Base-by-base conservation (phyloP, 1,284 basidiomycete genomes). In the Sphaerobolus stellatus region DNA sequence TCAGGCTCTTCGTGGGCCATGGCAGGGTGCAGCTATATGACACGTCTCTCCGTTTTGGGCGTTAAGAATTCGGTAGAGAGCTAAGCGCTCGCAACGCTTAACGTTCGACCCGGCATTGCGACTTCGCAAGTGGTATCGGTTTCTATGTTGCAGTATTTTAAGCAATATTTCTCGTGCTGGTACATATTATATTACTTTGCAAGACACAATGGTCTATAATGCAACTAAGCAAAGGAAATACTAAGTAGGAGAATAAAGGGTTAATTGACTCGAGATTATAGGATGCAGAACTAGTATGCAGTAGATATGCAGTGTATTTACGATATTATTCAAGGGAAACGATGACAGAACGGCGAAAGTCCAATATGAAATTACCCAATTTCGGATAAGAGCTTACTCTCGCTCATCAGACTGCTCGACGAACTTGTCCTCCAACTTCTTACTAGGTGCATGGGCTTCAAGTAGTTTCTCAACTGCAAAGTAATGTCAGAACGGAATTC, bases 391-490 rank as follows among this genome's bases (percentile, higher is more conserved):
- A n/a, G n/a, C n/a, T n/a, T n/a, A n/a, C n/a, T n/a, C n/a, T n/a
- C n/a, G n/a, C n/a, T n/a, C n/a, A n/a, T n/a, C n/a, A n/a, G n/a
- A n/a, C n/a, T n/a, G n/a, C n/a, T n/a, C n/a, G n/a, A n/a, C n/a
- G n/a, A n/a, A n/a, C n/a, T n/a, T n/a, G n/a, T 49, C 38, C 22
- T 54, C 53, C n/a, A 20, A 45, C 18, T 11, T n/a, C 28, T 49
- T 54, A n/a, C 3, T 30, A 2, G 49, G 28, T 27, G 52, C n/a
- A n/a, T n/a, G n/a, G n/a, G n/a, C n/a, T n/a, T 86, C 83, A 55
- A 90, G 71, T 29, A 88, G 73, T 31, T 84, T 81, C 66, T 90
- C 88, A 59, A 90, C 87, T 90, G n/a, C 24, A 48, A 48, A 31
- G 36, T 38, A 38, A 16, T 38, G 36, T n/a, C n/a, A 5, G 7